Evolutionary conservation across 495 filamentous ascomycete species (phyloP).

Genomic region (Rhypophila decipiens): DNA sequence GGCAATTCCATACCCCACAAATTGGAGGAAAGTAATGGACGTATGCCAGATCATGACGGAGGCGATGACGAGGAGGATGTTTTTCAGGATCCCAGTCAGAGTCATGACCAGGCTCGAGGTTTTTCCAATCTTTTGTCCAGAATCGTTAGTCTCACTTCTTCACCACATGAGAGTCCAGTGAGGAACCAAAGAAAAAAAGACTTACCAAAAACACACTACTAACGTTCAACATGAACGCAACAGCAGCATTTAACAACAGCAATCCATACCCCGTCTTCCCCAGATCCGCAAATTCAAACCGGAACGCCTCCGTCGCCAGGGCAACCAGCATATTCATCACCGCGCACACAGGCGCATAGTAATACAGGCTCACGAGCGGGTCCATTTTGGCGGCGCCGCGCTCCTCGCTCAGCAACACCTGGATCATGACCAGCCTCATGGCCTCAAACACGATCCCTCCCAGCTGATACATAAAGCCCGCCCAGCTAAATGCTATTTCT

Average conservation of each 20-base stretch:
- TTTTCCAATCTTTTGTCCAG: slow-evolving; percentile 66
- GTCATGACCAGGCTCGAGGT: slow-evolving; percentile 73
- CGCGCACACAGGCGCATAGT: slow-evolving; percentile 75
- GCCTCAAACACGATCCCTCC: slow-evolving; percentile 69
- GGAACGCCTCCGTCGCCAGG: slow-evolving; percentile 50
- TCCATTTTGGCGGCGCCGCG: slow-evolving; percentile 77
- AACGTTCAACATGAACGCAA: slow-evolving; percentile 73
- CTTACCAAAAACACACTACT: slow-evolving; percentile 67
- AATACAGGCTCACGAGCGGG: slow-evolving; percentile 76
- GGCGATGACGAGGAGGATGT: slow-evolving; percentile 61
- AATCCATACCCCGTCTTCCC: slow-evolving; percentile 48
- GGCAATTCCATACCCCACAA: slow-evolving; percentile 61
- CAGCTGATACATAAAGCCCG: slow-evolving; percentile 64
- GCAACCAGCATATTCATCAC: slow-evolving; percentile 66
- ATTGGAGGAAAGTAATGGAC: slow-evolving; percentile 51
- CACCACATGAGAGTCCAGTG: not conserved
- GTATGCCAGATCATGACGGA: slow-evolving; percentile 64
- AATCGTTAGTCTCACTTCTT: slow-evolving; percentile 5
- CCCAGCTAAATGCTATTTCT: slow-evolving; percentile 65
- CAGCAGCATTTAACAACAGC: slow-evolving; percentile 60
- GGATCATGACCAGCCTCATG: slow-evolving; percentile 69
- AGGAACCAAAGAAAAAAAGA: not conserved
- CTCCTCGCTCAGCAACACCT: slow-evolving; percentile 60
- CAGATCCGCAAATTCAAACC: slow-evolving; percentile 48
- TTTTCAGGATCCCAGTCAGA: slow-evolving; percentile 70